Percentiles rank a stretch among this genome's conserved stretches.
Conservation (phyloP, 2,329 filamentous ascomycete species). For the Parascedosporium putredinis region DNA sequence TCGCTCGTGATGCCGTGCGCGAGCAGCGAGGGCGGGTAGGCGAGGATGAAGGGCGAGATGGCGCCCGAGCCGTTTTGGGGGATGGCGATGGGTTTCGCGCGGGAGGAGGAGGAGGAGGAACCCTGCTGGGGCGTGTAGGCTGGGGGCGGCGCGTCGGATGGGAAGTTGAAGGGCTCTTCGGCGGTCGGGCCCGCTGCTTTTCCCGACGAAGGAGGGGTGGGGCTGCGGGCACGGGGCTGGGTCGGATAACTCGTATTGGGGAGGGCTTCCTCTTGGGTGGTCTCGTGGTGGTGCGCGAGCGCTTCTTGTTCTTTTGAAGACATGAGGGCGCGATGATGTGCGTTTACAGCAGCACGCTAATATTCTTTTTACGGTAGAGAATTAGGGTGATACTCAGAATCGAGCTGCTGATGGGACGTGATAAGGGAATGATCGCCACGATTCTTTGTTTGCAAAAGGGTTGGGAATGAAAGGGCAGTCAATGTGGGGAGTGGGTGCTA, state of each 20-base stretch:
- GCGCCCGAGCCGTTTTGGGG: conserved; percentile 25
- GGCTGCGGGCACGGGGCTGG: neutral
- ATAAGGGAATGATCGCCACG: too few species aligned
- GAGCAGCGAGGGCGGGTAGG: conserved; percentile 28
- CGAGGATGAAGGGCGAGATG: conserved; percentile 27
- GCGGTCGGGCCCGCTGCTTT: conserved; percentile 18
- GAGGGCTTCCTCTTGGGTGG: neutral
- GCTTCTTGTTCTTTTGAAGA: neutral
- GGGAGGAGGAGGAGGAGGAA: neutral
- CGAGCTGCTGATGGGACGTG: too few species aligned
- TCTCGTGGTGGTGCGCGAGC: neutral
- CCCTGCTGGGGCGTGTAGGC: conserved; percentile 16
- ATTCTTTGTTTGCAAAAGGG: too few species aligned
- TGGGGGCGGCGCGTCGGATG: conserved; percentile 19
- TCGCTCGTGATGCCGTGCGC: conserved; percentile 24
- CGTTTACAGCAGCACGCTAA: too few species aligned
- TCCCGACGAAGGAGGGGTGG: neutral
- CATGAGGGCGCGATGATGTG: too few species aligned
- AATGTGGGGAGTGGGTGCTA: too few species aligned
- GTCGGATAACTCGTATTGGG: neutral
- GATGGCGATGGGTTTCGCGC: conserved; percentile 26
- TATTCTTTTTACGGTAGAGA: too few species aligned
- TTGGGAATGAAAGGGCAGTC: too few species aligned
- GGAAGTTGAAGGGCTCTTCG: conserved; percentile 30
- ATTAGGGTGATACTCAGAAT: too few species aligned